A percentile compares a stretch with the other conserved stretches of the same genome.
Conservation (phyloP, 2,329 filamentous ascomycete genomes). For the Byssoonygena ceratinophila region DNA sequence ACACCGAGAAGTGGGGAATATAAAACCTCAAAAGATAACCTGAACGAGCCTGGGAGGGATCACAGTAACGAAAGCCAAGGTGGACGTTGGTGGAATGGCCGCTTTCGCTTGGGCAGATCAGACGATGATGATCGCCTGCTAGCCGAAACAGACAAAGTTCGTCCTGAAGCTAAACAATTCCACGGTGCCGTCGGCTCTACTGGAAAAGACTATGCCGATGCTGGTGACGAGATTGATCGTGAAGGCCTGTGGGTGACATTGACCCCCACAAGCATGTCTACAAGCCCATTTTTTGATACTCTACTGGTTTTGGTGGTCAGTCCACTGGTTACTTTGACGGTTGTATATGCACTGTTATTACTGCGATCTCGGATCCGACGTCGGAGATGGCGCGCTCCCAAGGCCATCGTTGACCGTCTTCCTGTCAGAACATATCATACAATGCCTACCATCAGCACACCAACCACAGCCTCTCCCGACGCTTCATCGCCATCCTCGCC, state of each 20-base stretch:
- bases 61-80: constrained; percentile 12
- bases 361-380: constrained; percentile 79
- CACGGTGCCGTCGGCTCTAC: constrained; percentile 17
- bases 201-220: constrained; percentile 15
- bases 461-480: constrained; percentile 52
- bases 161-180: constrained; percentile 11
- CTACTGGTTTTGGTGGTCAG: constrained; percentile 93
- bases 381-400: constrained; percentile 90
- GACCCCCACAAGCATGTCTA: constrained; percentile 75
- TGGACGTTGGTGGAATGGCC: constrained; percentile 29
- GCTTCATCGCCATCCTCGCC: constrained; percentile 67
- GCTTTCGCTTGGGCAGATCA: constrained; percentile 24
- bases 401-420: constrained; percentile 87
- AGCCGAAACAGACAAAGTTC: not conserved
- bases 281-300: constrained; percentile 90
- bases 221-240: constrained; percentile 41
- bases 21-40: constrained; percentile 19
- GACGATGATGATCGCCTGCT: not conserved
- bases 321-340: constrained; percentile 78
- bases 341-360: constrained; percentile 82
- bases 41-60: constrained; percentile 11
- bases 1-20: constrained; percentile 67
- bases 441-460: constrained; percentile 53
- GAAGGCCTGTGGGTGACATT: constrained; percentile 95
- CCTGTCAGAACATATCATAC: constrained; percentile 93